Evolutionary conservation across 2,329 filamentous ascomycete species (phyloP).

Genomic region (Apiospora phragmitis): DNA sequence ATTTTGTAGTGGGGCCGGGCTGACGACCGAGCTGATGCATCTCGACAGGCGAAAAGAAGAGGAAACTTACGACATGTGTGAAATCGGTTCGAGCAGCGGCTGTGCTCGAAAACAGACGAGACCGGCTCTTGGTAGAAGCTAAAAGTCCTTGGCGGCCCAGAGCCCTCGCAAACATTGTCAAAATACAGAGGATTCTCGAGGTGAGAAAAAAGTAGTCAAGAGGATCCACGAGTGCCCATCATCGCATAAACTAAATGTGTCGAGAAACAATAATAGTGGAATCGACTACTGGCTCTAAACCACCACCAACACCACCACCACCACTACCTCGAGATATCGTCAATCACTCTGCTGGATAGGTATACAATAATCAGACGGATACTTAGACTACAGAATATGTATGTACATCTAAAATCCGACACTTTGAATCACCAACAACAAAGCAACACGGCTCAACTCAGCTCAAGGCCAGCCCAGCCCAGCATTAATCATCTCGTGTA

Average conservation of each 20-base stretch:
- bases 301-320: neutral
- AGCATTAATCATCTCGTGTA: neutral
- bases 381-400: neutral
- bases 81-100: conserved; percentile 32
- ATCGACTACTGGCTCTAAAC: neutral
- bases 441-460: neutral
- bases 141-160: conserved; percentile 11
- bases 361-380: neutral
- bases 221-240: neutral
- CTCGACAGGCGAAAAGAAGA: neutral
- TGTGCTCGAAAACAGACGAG: conserved; percentile 29
- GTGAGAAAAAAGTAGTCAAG: neutral
- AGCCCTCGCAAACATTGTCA: conserved; percentile 13
- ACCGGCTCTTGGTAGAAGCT: neutral
- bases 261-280: neutral
- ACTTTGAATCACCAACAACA: neutral
- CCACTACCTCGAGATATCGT: neutral
- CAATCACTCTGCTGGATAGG: neutral
- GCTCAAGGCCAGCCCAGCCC: neutral
- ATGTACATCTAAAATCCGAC: neutral
- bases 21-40: neutral
- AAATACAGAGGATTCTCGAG: neutral
- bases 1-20: neutral
- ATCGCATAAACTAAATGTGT: neutral
- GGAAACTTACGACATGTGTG: conserved; percentile 35